These are phyloP conservation scores for Penicillium alfredii DNA, from an alignment of 495 filamentous ascomycete genomes.

Conservation along the genomic window DNA sequence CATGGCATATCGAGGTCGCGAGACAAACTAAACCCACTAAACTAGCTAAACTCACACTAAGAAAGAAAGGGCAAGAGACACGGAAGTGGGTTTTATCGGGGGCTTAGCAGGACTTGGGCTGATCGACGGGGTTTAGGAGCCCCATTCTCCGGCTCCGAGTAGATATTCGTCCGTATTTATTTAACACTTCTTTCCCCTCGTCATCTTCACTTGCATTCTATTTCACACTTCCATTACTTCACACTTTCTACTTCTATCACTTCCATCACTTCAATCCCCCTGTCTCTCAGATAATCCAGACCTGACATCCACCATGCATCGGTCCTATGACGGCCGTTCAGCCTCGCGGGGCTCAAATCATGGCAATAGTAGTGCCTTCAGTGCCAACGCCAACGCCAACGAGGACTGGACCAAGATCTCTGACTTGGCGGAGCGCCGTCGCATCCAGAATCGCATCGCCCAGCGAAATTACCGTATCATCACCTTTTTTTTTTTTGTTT, in stretches of 20 bases:
- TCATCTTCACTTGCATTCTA: conserved; percentile 2
- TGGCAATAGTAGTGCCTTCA: conserved; percentile 92
- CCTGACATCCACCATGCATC: conserved; percentile 32
- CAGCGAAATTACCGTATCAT: conserved; percentile 96
- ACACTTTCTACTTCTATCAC: not conserved
- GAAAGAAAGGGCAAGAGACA: too few relatives aligned
- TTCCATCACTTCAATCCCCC: conserved; percentile 1
- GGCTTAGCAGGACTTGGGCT: conserved; percentile 30
- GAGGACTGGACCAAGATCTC: conserved; percentile 99
- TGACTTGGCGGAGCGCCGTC: conserved; percentile 84
- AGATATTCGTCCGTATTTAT: conserved; percentile 22
- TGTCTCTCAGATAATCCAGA: not conserved
- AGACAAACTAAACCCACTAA: too few relatives aligned
- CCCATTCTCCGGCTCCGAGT: conserved; percentile 19
- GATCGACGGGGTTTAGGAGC: conserved; percentile 26
- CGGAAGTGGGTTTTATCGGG: conserved; percentile 29
- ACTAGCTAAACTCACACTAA: too few relatives aligned
- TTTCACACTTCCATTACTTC: conserved; percentile 1
- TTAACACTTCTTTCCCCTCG: conserved; percentile 4
- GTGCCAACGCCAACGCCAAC: conserved; percentile 90
- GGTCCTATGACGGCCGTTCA: conserved; percentile 32
- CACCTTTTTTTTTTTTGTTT: too few relatives aligned
- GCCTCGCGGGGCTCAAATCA: conserved; percentile 56
- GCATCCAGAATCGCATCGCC: conserved; percentile 96
- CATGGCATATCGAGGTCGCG: too few relatives aligned